phyloP scores from a whole-genome alignment of 2,329 filamentous ascomycete species.

The Talaromyces sp. region DNA sequence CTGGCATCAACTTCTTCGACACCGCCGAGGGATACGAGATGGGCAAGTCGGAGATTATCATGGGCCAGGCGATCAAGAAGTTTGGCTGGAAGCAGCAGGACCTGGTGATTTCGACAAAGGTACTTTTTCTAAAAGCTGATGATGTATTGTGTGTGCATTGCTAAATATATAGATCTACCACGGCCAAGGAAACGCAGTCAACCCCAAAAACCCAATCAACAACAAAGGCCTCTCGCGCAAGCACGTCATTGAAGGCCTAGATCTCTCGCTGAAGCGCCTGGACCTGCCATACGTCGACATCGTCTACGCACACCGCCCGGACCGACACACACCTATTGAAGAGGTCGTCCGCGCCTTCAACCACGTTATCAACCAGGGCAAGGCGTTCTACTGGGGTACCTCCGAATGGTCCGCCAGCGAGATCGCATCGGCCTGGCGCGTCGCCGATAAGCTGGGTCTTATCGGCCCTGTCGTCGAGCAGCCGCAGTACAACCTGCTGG shows the following conservation, averaged over 20 bases:
- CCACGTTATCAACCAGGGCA: conserved; percentile 62
- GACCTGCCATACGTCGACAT: conserved; percentile 65
- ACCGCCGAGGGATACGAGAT: conserved; percentile 50
- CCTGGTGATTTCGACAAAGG: conserved; percentile 54
- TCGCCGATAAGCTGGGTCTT: conserved; percentile 56
- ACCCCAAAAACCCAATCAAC: conserved; percentile 58
- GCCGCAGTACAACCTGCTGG: conserved; percentile 61
- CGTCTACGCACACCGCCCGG: conserved; percentile 64
- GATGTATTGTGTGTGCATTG: too few species aligned
- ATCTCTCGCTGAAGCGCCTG: conserved; percentile 55
- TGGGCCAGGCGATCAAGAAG: conserved; percentile 54
- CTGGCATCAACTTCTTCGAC: conserved; percentile 55
- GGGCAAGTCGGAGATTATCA: conserved; percentile 51
- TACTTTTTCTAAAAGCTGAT: conserved; percentile 9
- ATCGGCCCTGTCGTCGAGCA: conserved; percentile 64
- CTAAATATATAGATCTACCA: conserved; percentile 53
- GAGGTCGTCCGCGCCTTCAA: conserved; percentile 68
- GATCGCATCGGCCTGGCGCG: conserved; percentile 59
- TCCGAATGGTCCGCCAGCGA: conserved; percentile 64
- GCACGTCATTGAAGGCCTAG: conserved; percentile 63
- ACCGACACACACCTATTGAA: conserved; percentile 64
- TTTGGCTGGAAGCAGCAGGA: conserved; percentile 55
- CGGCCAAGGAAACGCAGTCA: conserved; percentile 56
- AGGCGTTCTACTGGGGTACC: conserved; percentile 67
- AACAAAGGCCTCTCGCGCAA: conserved; percentile 64